Evolutionary conservation across 2,329 filamentous ascomycete species (phyloP).

Genomic region (Stagonosporopsis vannaccii): DNA sequence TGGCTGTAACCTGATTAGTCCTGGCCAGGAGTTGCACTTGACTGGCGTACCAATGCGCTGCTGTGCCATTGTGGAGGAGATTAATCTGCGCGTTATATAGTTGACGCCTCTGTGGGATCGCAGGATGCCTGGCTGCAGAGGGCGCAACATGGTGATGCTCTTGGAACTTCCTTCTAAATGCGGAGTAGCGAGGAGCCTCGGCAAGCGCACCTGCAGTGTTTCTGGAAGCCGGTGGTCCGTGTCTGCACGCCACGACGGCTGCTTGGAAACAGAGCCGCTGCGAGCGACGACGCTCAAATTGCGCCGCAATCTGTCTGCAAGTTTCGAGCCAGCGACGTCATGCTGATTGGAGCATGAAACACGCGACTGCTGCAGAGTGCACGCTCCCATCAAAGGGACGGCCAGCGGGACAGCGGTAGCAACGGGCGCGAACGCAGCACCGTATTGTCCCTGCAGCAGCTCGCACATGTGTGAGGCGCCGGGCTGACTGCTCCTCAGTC

Average conservation of each 20-base stretch:
- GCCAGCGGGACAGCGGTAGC: conserved; percentile 1
- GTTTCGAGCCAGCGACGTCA: conserved; percentile 15
- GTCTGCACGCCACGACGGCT: conserved; percentile 12
- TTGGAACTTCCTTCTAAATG: conserved; percentile 10
- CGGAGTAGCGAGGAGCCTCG: conserved; percentile 21
- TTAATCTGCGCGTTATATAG: not conserved
- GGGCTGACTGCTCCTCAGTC: conserved; percentile 13
- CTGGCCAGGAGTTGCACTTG: not conserved
- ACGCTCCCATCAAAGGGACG: not conserved
- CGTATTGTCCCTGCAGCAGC: conserved; percentile 26
- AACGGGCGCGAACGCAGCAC: conserved; percentile 6
- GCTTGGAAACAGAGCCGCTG: conserved; percentile 23
- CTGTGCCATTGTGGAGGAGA: conserved; percentile 37
- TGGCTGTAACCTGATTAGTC: conserved; percentile 42
- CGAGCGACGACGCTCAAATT: conserved; percentile 24
- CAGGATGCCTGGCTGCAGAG: conserved; percentile 22
- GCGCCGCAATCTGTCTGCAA: conserved; percentile 17
- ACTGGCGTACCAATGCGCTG: conserved; percentile 41
- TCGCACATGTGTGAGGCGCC: conserved; percentile 6
- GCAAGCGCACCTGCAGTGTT: conserved; percentile 22
- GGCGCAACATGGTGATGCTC: conserved; percentile 18
- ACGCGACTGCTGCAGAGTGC: not conserved
- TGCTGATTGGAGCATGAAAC: conserved; percentile 21
- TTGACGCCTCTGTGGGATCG: not conserved
- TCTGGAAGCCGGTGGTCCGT: conserved; percentile 13